These are phyloP conservation scores for Mucor irregularis DNA, from an alignment of 371 early-diverging fungal genomes.

Conservation along the genomic window DNA sequence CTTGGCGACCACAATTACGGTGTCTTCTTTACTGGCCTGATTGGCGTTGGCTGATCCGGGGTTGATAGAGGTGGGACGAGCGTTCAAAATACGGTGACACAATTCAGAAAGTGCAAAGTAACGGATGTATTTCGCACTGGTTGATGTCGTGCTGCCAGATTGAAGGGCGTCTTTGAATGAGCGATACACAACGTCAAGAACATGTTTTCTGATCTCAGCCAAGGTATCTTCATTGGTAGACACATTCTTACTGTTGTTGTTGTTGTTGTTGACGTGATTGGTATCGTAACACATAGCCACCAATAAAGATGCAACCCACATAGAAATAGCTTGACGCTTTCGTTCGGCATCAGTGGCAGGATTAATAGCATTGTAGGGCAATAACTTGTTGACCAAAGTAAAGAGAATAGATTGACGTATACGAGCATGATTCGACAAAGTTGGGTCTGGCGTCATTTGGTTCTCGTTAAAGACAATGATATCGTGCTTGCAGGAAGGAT, in stretches of 20 bases:
- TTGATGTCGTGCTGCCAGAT: conserved; percentile 32
- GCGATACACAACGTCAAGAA: conserved; percentile 60
- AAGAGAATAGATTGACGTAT: conserved; percentile 11
- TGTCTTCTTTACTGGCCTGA: conserved; percentile 34
- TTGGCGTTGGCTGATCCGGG: not conserved
- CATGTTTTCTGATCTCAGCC: conserved; percentile 60
- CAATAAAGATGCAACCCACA: conserved; percentile 62
- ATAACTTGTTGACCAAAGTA: conserved; percentile 58
- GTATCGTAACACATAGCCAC: conserved; percentile 59
- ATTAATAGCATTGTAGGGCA: conserved; percentile 59
- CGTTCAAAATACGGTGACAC: conserved; percentile 66
- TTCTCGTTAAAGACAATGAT: conserved; percentile 56
- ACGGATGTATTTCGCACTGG: conserved; percentile 65
- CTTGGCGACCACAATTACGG: conserved; percentile 64
- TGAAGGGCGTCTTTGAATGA: conserved; percentile 61
- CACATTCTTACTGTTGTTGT: conserved; percentile 17
- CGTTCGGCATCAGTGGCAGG: conserved; percentile 50
- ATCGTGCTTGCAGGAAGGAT: conserved; percentile 76
- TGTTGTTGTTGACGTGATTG: conserved; percentile 16
- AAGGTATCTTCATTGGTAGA: conserved; percentile 27
- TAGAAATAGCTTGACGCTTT: conserved; percentile 63
- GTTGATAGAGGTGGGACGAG: conserved; percentile 36
- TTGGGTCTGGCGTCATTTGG: conserved; percentile 2
- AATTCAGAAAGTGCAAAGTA: conserved; percentile 76
- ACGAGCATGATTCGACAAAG: not conserved